A percentile compares a stretch with the other conserved stretches of the same genome.
These are phyloP conservation scores for Beauveria scarabaeidicola DNA, from an alignment of 2,329 filamentous ascomycete genomes.

Conservation along the genomic window DNA sequence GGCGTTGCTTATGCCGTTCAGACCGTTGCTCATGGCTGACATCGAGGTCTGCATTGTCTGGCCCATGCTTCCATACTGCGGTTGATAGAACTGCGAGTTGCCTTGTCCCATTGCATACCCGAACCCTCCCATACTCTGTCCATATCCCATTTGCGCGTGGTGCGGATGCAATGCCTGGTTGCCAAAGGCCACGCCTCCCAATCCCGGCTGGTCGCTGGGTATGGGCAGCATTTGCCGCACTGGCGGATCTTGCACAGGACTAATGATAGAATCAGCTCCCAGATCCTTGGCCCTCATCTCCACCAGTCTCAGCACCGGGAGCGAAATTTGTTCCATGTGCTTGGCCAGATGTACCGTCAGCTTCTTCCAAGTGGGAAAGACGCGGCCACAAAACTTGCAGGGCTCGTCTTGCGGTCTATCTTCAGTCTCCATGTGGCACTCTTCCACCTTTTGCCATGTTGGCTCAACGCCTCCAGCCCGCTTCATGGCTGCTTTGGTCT, in stretches of 20 bases:
- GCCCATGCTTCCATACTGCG: conserved; percentile 21
- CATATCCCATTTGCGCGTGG: conserved; percentile 6
- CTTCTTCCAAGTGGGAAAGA: conserved; percentile 83
- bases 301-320: conserved; percentile 64
- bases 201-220: conserved; percentile 16
- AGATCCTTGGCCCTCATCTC: conserved; percentile 37
- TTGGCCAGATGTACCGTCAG: conserved; percentile 87
- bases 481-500: conserved; percentile 61
- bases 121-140: neutral
- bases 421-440: conserved; percentile 62
- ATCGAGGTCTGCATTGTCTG: conserved; percentile 20
- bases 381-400: conserved; percentile 79
- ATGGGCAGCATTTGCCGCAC: conserved; percentile 26
- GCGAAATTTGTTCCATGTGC: conserved; percentile 86
- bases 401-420: conserved; percentile 64
- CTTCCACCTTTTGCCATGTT: conserved; percentile 70
- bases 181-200: neutral
- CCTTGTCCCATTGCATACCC: neutral
- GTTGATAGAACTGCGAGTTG: conserved; percentile 18
- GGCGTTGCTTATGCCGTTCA: neutral
- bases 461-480: conserved; percentile 49
- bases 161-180: conserved; percentile 1
- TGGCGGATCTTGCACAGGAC: conserved; percentile 52
- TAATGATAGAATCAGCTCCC: conserved; percentile 56
- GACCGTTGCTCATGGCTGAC: neutral